phyloP scores from a whole-genome alignment of 345 rosid genomes.

The Eucalyptus polyanthemos region DNA sequence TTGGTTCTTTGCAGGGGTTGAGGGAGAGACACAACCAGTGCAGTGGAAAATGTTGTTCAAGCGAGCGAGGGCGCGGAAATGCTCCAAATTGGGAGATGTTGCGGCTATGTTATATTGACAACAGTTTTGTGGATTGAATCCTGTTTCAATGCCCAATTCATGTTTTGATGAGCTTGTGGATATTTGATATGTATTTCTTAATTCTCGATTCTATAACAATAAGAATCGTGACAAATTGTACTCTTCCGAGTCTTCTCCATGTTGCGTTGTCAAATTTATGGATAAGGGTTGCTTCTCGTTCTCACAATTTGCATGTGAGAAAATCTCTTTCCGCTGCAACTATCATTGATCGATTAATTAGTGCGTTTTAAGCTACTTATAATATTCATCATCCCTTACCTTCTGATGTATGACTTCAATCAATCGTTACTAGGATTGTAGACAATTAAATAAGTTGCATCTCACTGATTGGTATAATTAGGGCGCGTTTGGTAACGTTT shows the following conservation, averaged over 20 bases:
- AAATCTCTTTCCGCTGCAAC: not conserved
- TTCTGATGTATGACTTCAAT: not conserved
- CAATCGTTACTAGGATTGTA: not conserved
- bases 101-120: not conserved
- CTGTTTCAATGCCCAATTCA: not conserved
- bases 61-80: not conserved
- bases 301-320: not conserved
- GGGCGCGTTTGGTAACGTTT: no score
- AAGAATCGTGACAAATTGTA: not conserved
- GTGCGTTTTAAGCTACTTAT: not conserved
- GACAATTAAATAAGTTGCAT: not conserved
- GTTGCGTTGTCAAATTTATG: not conserved
- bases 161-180: not conserved
- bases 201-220: not conserved
- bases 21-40: not conserved
- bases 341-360: not conserved
- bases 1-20: not conserved
- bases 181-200: not conserved
- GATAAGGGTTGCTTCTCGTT: not conserved
- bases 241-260: not conserved
- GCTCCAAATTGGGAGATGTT: not conserved
- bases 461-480: not conserved
- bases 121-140: not conserved
- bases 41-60: not conserved
- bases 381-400: not conserved